Base-by-base conservation (phyloP, 2,329 filamentous ascomycete genomes). In the Nectriaceae sp. region DNA sequence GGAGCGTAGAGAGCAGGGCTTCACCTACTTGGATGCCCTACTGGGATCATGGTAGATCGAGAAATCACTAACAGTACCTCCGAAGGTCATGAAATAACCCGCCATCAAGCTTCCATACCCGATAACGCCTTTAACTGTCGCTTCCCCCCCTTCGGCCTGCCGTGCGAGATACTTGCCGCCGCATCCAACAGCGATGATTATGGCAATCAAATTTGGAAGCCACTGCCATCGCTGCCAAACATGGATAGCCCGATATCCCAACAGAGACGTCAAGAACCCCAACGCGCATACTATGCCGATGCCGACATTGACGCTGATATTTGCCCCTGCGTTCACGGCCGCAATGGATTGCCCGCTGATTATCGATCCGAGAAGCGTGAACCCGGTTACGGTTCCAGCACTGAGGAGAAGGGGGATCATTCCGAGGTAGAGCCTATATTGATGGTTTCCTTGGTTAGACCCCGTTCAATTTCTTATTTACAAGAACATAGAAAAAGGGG, bases 351-450 rank as follows among this genome's bases (percentile, higher is more conserved):
- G 76, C 1, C 81, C 82, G 38, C 78, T 79, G 39, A 83, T 75
- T 18, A 84, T 74, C 21, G 75, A 72, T n/a, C 76, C 75, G 33
- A 83, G 69, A 20, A 84, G 72, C 3, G 76, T 76, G 63, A 84
- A 84, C 3, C 80, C 81, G 1, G 76, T 81, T 4, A 83, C 67
- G 0, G 79, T 83, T 11, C 78, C 78, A 3, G 80, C 72, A 47
- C 83, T 84, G 4, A 83, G 64, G 13, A 83, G 57, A 6, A 81
- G 68, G 2, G 79, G 72, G 3, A 84, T 62, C 0, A 71, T 75
- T 16, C 77, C 75, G 8, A 80, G 68, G 62, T 80, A 80, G 15
- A 74, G 61, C 1, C 74, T 72, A 22, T 4, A 61, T 57, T 29
- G 11, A 11, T 33, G 4, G 21, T 4, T 11, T n/a, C 5, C 20